Conservation (phyloP, 257 asterid genomes). For the Jasminum sambac region DNA sequence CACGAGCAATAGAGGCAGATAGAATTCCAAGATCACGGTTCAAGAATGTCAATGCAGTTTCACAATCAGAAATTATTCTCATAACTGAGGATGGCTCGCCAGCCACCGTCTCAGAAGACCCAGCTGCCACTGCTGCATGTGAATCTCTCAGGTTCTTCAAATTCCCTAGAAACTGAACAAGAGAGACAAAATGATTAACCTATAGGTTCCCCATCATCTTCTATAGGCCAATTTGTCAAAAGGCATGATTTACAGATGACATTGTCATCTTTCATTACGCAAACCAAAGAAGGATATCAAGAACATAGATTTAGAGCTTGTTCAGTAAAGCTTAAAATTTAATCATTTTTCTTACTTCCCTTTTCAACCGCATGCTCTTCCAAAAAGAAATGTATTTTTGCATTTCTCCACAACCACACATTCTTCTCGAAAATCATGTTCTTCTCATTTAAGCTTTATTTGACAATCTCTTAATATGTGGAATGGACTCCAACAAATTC, state of each 20-base stretch:
- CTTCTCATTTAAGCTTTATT: no score
- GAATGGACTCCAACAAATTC: conserved; percentile 4
- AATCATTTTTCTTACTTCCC: no score
- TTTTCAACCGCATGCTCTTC: no score
- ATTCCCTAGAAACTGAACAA: conserved; percentile 77
- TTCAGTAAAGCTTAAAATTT: no score
- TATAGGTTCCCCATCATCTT: neutral
- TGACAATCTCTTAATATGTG: neutral
- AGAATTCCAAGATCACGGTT: conserved; percentile 90
- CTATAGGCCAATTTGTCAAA: conserved; percentile 2
- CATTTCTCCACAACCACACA: no score
- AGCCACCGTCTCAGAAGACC: conserved; percentile 73
- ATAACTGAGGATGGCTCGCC: conserved; percentile 91
- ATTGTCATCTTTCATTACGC: neutral
- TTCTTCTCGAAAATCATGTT: no score
- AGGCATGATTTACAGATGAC: conserved; percentile 9
- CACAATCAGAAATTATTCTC: conserved; percentile 91
- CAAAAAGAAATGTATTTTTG: no score
- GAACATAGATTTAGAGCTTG: no score
- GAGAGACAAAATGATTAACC: neutral
- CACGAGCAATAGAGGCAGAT: conserved; percentile 89
- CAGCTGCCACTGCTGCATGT: conserved; percentile 83
- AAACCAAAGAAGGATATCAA: neutral
- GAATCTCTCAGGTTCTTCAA: conserved; percentile 95
- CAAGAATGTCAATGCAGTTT: conserved; percentile 76